Evolutionary conservation across 2,329 filamentous ascomycete genomes (phyloP).

Genomic region (Exophiala calicioides): DNA sequence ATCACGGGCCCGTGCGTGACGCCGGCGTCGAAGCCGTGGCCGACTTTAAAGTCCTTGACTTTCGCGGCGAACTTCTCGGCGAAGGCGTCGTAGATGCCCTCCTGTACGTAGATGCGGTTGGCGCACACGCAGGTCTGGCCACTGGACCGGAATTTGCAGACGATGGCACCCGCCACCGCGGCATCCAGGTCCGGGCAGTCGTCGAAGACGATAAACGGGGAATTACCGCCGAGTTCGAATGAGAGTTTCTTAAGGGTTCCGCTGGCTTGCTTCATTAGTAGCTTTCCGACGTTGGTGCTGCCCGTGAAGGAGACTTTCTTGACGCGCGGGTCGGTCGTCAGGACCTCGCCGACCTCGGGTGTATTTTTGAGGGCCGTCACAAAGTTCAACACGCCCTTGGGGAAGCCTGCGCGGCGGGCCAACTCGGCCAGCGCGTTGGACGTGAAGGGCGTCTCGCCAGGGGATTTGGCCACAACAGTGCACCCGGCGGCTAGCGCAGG

Average conservation of each 20-base stretch:
- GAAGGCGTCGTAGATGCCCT: conserved; percentile 55
- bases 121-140: conserved; percentile 95
- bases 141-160: conserved; percentile 88
- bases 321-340: conserved; percentile 75
- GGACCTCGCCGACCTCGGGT: conserved; percentile 69
- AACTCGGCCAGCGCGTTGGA: conserved; percentile 85
- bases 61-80: conserved; percentile 56
- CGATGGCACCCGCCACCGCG: conserved; percentile 79
- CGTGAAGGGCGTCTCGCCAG: conserved; percentile 89
- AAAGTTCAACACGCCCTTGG: conserved; percentile 86
- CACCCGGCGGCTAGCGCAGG: conserved; percentile 84
- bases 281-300: conserved; percentile 62
- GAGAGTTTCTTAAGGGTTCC: conserved; percentile 82
- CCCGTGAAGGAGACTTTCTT: conserved; percentile 96
- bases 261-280: conserved; percentile 89
- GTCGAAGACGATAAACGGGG: conserved; percentile 95
- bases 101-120: conserved; percentile 56
- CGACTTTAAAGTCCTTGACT: conserved; percentile 53
- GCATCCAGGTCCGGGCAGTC: conserved; percentile 79
- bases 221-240: conserved; percentile 91
- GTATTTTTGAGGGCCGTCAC: conserved; percentile 81
- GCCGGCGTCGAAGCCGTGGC: conserved; percentile 48
- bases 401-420: conserved; percentile 81
- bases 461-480: conserved; percentile 88
- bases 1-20: conserved; percentile 58